Evolutionary conservation across 2,329 filamentous ascomycete species (phyloP), one percentile per base, ranked within the genome.

Genomic region (Hymenoscyphus scutula): DNA sequence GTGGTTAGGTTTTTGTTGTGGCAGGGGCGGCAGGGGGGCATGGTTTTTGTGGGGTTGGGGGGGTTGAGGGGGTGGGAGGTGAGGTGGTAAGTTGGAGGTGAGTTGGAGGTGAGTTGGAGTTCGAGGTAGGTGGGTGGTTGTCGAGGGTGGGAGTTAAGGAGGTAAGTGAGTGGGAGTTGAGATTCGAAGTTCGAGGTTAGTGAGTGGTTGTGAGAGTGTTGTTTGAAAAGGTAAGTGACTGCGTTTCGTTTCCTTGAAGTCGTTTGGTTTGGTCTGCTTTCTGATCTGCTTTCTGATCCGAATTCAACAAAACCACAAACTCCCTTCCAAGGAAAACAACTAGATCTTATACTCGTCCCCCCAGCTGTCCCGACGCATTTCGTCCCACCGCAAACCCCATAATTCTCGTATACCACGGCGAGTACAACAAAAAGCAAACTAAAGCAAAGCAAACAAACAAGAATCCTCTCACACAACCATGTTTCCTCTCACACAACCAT

Each of bases 1-100:
- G n/a, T n/a, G n/a, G n/a, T n/a, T n/a, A n/a, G n/a, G 51, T 15
- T 34, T 13, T 37, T 27, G 10, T 37, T 23, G 17, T 15, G 60
- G 27, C 60, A 59, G 15, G 32, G 37, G 25, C 60, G 56, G 25
- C 56, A 62, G 19, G 8, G 45, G 2, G 45, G 45, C 19, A 51
- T 23, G n/a, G n/a, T n/a, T 23, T 10, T 48, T 17, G 5, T 11
- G 2, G 17, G 17, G 17, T 6, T 10, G 8, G 10, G 17, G 38
- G n/a, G 38, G n/a, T 17, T 2, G 37, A 1, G 3, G n/a, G 11
- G 8, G 1, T 32, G 17, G 13, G 38, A 3, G 38, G 5, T 45
- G 8, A n/a, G 19, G 41, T n/a, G n/a, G n/a, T n/a, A n/a, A n/a
- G n/a, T n/a, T n/a, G n/a, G n/a, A n/a, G n/a, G n/a, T n/a, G n/a